Base-by-base conservation (phyloP, 2,329 filamentous ascomycete species). In the Epichloe aotearoae region DNA sequence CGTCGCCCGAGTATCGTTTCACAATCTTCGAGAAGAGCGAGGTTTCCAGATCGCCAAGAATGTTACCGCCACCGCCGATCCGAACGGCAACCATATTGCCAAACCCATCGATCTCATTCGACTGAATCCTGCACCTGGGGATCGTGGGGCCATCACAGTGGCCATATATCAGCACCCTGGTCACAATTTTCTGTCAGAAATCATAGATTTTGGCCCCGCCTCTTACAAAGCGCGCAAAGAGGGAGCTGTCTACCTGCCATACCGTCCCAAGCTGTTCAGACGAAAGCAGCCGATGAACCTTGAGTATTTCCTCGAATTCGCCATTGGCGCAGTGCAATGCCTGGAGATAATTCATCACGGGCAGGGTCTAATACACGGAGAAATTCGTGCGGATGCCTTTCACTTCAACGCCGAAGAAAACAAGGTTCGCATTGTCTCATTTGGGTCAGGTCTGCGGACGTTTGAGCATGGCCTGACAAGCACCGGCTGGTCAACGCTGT, bases 291-390 rank as follows among this genome's bases (percentile, higher is more conserved):
- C 80, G 38, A 81, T 93, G 42, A 81, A 83, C 44, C 70, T 96
- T 5, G 75, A 84, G 45, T 74, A 80, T 15, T 96, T 96, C 60
- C 75, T 97, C 30, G 85, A 95, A 60, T 96, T 96, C 62, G 91
- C 90, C 33, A 87, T 95, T 52, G 90, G 90, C 23, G 86, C 90
- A 1, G 80, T 86, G 5, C 81, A 94, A 64, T 94, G 88, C 62
- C 69, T 95, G 46, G 90, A 96, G 65, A 82, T 94, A 45, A 70
- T 97, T n/a, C 91, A 97, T 60, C 89, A 96, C 66, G 83, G 86
- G 8, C 80, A 91, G 52, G 84, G 87, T 53, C 81, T 89, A 52
- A 84, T 95, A 1, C 91, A 96, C 59, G 91, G 91, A 43, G 91
- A 97, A 67, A 83, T 97, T 47, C 79, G 91, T 30, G 86, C 83